A percentile compares a stretch with the other conserved stretches of the same genome.
phyloP scores from a whole-genome alignment of 1,284 basidiomycete genomes.

The Quambalaria eucalypti region DNA sequence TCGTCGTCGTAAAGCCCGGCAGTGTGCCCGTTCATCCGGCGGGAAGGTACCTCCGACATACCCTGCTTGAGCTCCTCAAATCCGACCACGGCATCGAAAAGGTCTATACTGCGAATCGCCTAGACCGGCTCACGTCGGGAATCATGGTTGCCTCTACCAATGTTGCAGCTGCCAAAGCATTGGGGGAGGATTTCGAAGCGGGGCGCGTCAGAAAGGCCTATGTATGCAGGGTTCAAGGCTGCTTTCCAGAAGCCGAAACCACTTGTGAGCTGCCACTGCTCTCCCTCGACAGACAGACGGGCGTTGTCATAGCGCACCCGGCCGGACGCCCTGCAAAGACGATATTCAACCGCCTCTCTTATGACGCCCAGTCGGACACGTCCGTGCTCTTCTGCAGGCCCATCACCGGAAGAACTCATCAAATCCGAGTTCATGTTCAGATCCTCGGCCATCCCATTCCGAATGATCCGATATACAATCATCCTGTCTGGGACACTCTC shows the following conservation, averaged over 20 bases:
- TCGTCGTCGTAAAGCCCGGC: constrained; percentile 62
- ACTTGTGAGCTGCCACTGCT: constrained; percentile 77
- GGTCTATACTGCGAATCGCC: constrained; percentile 81
- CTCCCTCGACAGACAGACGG: constrained; percentile 89
- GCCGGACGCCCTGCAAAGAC: constrained; percentile 61
- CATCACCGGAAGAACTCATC: constrained; percentile 62
- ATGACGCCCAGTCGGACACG: constrained; percentile 71
- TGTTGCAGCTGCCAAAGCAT: constrained; percentile 59
- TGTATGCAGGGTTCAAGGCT: constrained; percentile 20
- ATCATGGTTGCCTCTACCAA: constrained; percentile 87
- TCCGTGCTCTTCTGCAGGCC: constrained; percentile 85
- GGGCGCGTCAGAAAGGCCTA: constrained; percentile 60
- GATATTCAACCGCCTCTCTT: constrained; percentile 73
- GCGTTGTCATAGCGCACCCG: constrained; percentile 68
- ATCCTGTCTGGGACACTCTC: constrained; percentile 38
- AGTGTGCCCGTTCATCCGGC: constrained; percentile 44
- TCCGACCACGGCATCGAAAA: constrained; percentile 73
- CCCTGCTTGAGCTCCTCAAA: constrained; percentile 72
- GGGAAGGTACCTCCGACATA: constrained; percentile 35
- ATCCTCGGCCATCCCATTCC: constrained; percentile 87
- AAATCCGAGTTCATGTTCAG: constrained; percentile 91
- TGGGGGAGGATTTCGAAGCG: constrained; percentile 52
- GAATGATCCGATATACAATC: constrained; percentile 49
- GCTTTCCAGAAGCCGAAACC: constrained; percentile 73
- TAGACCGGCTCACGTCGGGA: constrained; percentile 90